Evolutionary conservation across 768 basidiomycete species (phyloP).

Genomic region (Phaffia tasmanica): DNA sequence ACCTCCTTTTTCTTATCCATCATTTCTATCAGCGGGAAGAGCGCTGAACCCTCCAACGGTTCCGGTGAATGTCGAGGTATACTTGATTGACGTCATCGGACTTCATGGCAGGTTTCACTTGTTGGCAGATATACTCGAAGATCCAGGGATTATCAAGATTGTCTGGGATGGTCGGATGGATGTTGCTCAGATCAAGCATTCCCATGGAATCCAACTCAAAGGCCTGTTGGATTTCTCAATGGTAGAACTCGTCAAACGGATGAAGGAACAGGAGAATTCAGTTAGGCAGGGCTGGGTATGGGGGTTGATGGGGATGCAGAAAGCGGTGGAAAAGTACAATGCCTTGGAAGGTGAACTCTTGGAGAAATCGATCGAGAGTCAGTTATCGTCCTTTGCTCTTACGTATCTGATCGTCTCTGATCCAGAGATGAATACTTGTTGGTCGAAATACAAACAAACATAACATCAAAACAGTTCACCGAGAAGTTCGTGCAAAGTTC

Average conservation of each 20-base stretch:
- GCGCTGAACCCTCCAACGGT: constrained; percentile 26
- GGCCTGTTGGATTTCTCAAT: constrained; percentile 43
- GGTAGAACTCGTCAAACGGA: constrained; percentile 39
- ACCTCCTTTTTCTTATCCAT: no score
- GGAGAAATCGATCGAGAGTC: constrained; percentile 36
- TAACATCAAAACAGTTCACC: background rate
- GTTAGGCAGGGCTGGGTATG: constrained; percentile 7
- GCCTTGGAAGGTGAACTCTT: background rate
- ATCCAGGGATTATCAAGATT: constrained; percentile 38
- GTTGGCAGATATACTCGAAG: constrained; percentile 35
- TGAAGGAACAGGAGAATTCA: constrained; percentile 27
- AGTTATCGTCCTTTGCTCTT: constrained; percentile 18
- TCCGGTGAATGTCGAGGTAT: constrained; percentile 34
- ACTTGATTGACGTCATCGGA: constrained; percentile 39
- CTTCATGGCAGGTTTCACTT: constrained; percentile 5
- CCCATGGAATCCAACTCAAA: constrained; percentile 34
- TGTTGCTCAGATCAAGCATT: constrained; percentile 37
- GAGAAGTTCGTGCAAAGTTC: constrained; percentile 40
- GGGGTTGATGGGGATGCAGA: constrained; percentile 6
- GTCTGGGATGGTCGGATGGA: constrained; percentile 44
- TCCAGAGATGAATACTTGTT: background rate
- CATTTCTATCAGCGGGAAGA: background rate
- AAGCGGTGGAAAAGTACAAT: constrained; percentile 1
- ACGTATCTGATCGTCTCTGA: no score
- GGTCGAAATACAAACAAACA: no score